Percentiles rank a stretch among this genome's conserved stretches.
These are phyloP conservation scores for Fusarium sp. DNA, from an alignment of 2,329 filamentous ascomycete genomes.

Conservation along the genomic window DNA sequence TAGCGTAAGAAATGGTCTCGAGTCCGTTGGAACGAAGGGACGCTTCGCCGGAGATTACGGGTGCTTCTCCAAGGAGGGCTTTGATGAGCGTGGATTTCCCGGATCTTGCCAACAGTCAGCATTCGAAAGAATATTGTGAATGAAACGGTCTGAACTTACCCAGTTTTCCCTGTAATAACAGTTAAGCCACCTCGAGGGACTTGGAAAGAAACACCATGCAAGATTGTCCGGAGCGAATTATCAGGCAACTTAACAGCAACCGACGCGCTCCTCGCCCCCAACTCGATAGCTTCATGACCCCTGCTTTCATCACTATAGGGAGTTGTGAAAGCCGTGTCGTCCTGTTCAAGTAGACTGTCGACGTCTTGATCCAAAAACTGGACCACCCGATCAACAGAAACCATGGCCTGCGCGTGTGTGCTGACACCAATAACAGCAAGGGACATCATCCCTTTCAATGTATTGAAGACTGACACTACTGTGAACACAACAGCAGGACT, in stretches of 20 bases:
- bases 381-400: neutral
- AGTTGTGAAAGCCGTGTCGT: neutral
- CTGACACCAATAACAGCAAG: neutral
- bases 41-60: neutral
- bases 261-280: neutral
- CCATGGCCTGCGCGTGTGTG: neutral
- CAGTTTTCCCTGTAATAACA: neutral
- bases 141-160: neutral
- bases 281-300: accelerated
- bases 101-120: neutral
- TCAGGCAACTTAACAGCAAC: neutral
- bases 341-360: neutral
- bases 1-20: constrained; percentile 46
- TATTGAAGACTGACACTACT: neutral
- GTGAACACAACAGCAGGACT: neutral
- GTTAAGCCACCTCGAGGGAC: neutral
- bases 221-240: neutral
- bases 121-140: neutral
- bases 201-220: neutral
- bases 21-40: neutral
- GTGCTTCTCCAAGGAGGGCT: neutral
- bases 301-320: neutral
- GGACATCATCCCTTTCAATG: neutral
- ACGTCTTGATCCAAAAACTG: neutral
- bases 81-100: neutral